Base-by-base conservation (phyloP, 768 basidiomycete species). In the Boletus vinaceobasis region DNA sequence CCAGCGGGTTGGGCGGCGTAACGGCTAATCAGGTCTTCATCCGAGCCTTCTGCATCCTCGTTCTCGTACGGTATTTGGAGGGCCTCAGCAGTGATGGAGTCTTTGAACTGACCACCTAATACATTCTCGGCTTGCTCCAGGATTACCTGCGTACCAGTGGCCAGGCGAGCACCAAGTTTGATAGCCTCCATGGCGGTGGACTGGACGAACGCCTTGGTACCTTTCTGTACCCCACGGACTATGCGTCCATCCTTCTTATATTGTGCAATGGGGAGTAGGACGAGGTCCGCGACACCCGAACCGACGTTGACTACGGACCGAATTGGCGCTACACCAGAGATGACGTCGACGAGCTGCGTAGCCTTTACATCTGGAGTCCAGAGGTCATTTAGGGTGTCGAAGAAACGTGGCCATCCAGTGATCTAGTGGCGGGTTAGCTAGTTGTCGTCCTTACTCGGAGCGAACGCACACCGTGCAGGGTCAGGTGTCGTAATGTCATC, bases 281-380 rank as follows among this genome's bases (percentile, higher is more conserved):
- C 89, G 27, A 99, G 83, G 67, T 99, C 96, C 2, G 95, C 97
- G 17, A 98, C 87, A 14, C 97, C 97, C 17, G 93, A 93, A 13
- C 97, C 97, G 49, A 98, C 94, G 59, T 98, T 98, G 62, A 99
- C 96, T 57, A 98, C 81, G 0, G 95, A 98, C 17, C 95, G 88
- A 58, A 99, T 95, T 1, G 97, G 97, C 11, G 94, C 83, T 3
- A 98, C 93, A 7, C 97, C 97, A 23, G 95, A 95, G 50, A 99
- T 90, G 47, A 99, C 91, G 59, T 98, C 96, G 15, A 92, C 92
- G 11, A 99, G 82, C 67, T 99, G 97, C 9, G 97, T 98, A 13
- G 97, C 94, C 70, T 98, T 98, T 49, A 99, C 97, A 70, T 99
- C 97, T 5, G 97, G 97, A 1, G 97, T 98, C 97, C 97, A 99